These are phyloP conservation scores for Pistacia atlantica DNA, from an alignment of 345 rosid genomes.

Conservation along the genomic window DNA sequence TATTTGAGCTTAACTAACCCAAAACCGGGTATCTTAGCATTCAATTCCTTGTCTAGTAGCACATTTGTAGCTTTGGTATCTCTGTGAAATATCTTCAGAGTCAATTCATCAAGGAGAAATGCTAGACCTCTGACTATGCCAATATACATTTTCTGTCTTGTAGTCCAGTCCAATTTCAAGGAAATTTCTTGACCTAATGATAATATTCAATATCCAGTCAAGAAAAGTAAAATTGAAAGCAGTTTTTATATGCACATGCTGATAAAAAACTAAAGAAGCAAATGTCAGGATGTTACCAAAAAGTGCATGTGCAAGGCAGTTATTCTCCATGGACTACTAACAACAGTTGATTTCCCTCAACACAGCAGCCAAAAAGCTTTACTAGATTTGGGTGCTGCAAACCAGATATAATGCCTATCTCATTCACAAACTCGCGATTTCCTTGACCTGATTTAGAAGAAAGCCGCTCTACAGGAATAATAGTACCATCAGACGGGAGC, in stretches of 20 bases:
- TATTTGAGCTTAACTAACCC: too few species aligned
- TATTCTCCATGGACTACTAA: neutral
- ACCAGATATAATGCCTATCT: constrained; percentile 12
- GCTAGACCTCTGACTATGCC: constrained; percentile 38
- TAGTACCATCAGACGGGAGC: constrained; percentile 34
- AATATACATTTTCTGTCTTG: constrained; percentile 29
- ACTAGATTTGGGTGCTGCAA: constrained; percentile 78
- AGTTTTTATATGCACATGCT: constrained; percentile 23
- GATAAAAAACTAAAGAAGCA: constrained; percentile 19
- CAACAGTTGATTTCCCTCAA: constrained; percentile 58
- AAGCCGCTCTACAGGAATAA: constrained; percentile 17
- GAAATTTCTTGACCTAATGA: constrained; percentile 25
- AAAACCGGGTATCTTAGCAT: too few species aligned
- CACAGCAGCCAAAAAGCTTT: constrained; percentile 66
- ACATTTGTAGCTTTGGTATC: constrained; percentile 66
- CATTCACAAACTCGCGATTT: too few species aligned
- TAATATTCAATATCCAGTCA: neutral
- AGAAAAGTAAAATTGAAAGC: neutral
- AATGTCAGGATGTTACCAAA: too few species aligned
- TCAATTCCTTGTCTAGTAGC: too few species aligned
- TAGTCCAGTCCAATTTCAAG: constrained; percentile 18
- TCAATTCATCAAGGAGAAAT: constrained; percentile 63
- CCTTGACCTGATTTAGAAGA: too few species aligned
- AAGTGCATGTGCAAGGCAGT: too few species aligned
- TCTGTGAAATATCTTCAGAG: constrained; percentile 56